Evolutionary conservation across 495 filamentous ascomycete genomes (phyloP).

Genomic region (Polyplosphaeria fusca): DNA sequence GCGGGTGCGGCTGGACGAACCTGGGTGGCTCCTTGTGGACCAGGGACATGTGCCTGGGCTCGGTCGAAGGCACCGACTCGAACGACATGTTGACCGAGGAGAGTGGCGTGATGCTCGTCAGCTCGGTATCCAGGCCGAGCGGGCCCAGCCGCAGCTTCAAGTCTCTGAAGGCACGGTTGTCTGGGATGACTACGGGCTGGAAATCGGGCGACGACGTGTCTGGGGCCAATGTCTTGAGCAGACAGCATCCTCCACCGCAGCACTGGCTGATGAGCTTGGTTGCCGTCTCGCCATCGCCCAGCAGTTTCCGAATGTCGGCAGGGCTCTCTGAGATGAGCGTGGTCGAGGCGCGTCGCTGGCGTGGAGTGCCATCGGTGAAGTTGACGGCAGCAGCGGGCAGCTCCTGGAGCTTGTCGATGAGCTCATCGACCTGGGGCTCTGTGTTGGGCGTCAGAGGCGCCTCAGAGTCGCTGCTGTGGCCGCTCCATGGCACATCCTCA

Average conservation of each 20-base stretch:
- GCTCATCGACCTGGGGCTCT: conserved; percentile 51
- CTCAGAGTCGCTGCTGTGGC: conserved; percentile 46
- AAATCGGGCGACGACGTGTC: conserved; percentile 53
- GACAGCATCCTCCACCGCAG: conserved; percentile 92
- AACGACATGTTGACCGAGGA: conserved; percentile 73
- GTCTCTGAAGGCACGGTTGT: conserved; percentile 80
- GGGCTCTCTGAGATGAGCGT: conserved; percentile 71
- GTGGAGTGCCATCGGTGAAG: conserved; percentile 36
- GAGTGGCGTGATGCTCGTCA: conserved; percentile 66
- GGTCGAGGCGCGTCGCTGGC: conserved; percentile 72
- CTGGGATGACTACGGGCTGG: conserved; percentile 60
- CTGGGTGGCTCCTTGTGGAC: conserved; percentile 68
- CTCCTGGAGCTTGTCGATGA: conserved; percentile 40
- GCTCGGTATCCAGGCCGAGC: conserved; percentile 62
- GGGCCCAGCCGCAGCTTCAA: conserved; percentile 72
- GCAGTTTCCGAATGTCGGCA: conserved; percentile 67
- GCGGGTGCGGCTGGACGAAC: conserved; percentile 93
- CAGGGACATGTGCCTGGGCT: conserved; percentile 36
- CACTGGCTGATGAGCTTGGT: conserved; percentile 58
- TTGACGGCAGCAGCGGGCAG: conserved; percentile 39
- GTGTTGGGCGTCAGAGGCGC: conserved; percentile 53
- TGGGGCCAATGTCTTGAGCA: conserved; percentile 58
- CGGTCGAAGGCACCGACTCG: conserved; percentile 42
- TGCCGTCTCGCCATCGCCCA: conserved; percentile 56
- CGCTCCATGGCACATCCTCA: conserved; percentile 45